Percentiles rank a stretch among this genome's conserved stretches.
These are phyloP conservation scores for Lyophyllum decastes DNA, from an alignment of 768 basidiomycete genomes.

Conservation along the genomic window DNA sequence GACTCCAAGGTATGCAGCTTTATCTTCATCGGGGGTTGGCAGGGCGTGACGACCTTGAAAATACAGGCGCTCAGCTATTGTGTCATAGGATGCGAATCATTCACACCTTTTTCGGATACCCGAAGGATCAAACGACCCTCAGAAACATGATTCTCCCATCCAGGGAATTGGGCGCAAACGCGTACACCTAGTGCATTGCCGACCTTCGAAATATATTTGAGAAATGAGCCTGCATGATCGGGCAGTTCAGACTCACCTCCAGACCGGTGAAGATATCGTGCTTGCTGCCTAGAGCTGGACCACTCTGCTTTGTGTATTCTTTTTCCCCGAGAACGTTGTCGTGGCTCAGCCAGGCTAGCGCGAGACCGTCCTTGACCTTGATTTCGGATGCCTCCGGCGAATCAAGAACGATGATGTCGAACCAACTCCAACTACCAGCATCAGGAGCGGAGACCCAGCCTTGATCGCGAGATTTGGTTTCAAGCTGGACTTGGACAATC, in stretches of 20 bases:
- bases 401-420: constrained; percentile 31
- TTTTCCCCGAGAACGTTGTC: constrained; percentile 16
- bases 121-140: constrained; percentile 27
- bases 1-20: constrained; percentile 8
- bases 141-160: constrained; percentile 30
- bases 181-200: constrained; percentile 33
- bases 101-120: constrained; percentile 24
- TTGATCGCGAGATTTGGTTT: constrained; percentile 26
- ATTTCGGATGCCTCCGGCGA: constrained; percentile 21
- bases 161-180: constrained; percentile 30
- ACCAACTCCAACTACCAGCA: constrained; percentile 32
- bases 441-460: constrained; percentile 16
- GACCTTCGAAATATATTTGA: constrained; percentile 14
- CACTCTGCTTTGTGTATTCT: constrained; percentile 16
- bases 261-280: constrained; percentile 12
- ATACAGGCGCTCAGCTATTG: not conserved
- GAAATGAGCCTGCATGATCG: not conserved
- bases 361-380: constrained; percentile 24
- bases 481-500: constrained; percentile 27
- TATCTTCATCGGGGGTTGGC: constrained; percentile 9
- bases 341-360: constrained; percentile 31
- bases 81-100: not conserved
- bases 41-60: not conserved
- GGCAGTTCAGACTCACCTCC: not conserved
- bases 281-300: constrained; percentile 4